Evolutionary conservation across 352 stramenopile genomes (phyloP).

Genomic region (Phytophthora brassicae): DNA sequence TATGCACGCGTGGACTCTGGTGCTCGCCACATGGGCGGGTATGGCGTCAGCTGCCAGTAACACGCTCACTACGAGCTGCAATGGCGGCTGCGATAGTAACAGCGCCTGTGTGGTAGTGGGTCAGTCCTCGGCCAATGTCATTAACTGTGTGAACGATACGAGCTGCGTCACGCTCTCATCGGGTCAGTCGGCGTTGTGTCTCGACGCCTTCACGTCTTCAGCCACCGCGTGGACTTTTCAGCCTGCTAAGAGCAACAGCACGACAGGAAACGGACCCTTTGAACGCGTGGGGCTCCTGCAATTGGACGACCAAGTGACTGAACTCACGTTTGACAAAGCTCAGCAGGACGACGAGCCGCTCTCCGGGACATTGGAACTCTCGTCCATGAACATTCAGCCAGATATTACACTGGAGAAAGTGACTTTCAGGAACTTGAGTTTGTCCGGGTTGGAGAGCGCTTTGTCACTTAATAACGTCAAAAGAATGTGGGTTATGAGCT

Average conservation of each 20-base stretch:
- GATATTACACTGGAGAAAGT: constrained; percentile 45
- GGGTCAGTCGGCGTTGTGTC: constrained; percentile 64
- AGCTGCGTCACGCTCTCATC: constrained; percentile 69
- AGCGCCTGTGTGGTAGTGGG: constrained; percentile 69
- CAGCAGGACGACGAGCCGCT: constrained; percentile 37
- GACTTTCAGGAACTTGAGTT: constrained; percentile 46
- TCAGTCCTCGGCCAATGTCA: constrained; percentile 51
- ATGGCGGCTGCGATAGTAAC: constrained; percentile 60
- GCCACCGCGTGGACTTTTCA: constrained; percentile 54
- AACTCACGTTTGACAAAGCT: constrained; percentile 55
- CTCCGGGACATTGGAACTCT: constrained; percentile 45
- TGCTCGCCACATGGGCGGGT: constrained; percentile 7
- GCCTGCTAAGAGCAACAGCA: constrained; percentile 51
- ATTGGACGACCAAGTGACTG: constrained; percentile 45
- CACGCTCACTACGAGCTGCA: constrained; percentile 78
- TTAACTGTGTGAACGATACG: constrained; percentile 79
- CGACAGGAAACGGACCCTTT: constrained; percentile 55
- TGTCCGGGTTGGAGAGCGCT: constrained; percentile 52
- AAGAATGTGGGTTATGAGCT: constrained; percentile 64
- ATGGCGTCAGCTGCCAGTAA: constrained; percentile 38
- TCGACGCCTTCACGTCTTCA: constrained; percentile 50
- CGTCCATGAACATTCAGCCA: constrained; percentile 71
- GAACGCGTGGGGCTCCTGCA: constrained; percentile 74
- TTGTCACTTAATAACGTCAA: constrained; percentile 52
- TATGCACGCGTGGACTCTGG: constrained; percentile 25